These are phyloP conservation scores for Dothistroma pini DNA, from an alignment of 2,329 filamentous ascomycete species.

Conservation along the genomic window DNA sequence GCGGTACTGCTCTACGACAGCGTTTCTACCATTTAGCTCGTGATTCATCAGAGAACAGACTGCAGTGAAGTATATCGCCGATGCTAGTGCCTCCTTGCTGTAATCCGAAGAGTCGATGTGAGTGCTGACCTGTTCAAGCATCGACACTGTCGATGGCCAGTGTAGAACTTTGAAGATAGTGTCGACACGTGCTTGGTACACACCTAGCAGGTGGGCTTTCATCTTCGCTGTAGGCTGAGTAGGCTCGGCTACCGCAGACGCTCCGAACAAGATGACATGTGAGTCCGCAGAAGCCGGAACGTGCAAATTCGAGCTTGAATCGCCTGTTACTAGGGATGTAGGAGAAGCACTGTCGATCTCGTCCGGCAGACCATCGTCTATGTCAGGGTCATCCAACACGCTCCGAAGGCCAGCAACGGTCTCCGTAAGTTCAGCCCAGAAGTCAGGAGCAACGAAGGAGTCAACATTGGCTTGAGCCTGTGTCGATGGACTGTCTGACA, in stretches of 20 bases:
- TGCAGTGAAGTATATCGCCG: slow-evolving; percentile 11
- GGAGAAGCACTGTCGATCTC: background rate
- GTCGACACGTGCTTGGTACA: slow-evolving; percentile 12
- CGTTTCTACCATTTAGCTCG: slow-evolving; percentile 4
- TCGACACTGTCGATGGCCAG: slow-evolving; percentile 7
- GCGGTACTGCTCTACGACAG: background rate
- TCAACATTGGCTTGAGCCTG: background rate
- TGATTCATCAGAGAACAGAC: slow-evolving; percentile 9
- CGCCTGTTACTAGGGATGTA: background rate
- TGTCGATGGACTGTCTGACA: background rate
- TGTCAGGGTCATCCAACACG: slow-evolving; percentile 5
- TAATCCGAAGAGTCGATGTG: background rate
- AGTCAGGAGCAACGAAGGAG: slow-evolving; percentile 7
- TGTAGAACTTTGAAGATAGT: slow-evolving; percentile 13
- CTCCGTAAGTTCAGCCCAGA: slow-evolving; percentile 11
- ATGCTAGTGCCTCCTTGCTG: slow-evolving; percentile 2
- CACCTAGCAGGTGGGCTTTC: background rate
- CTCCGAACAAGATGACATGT: slow-evolving; percentile 2
- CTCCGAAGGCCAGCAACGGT: slow-evolving; percentile 11
- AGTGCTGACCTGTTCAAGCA: background rate
- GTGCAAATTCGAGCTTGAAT: background rate
- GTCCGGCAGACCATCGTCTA: background rate
- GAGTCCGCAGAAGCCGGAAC: background rate
- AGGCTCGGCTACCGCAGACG: background rate
- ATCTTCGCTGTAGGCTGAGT: background rate